phyloP scores from a whole-genome alignment of 208 protist genomes.

The Leishmania lainsoni region DNA sequence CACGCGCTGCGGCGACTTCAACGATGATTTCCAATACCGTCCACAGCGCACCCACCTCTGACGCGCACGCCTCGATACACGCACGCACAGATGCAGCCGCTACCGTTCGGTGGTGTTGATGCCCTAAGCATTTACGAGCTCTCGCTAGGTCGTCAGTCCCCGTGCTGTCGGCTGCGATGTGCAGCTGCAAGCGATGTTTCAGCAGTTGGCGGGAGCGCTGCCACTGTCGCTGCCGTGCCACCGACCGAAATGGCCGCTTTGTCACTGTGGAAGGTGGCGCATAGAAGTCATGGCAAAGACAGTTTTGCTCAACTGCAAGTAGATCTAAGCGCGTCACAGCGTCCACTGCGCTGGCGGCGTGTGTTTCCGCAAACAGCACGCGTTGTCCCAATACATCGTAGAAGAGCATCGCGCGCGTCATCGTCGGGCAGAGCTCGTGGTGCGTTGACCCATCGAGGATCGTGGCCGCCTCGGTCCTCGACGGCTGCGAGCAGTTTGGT shows the following conservation, averaged over 20 bases:
- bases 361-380: constrained; percentile 80
- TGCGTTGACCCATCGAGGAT: constrained; percentile 6
- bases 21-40: constrained; percentile 15
- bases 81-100: constrained; percentile 2
- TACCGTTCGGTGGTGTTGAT: not conserved
- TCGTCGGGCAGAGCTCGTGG: constrained; percentile 27
- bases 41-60: constrained; percentile 23
- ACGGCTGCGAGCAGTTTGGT: constrained; percentile 2
- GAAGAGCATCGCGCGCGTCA: constrained; percentile 76
- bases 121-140: not conserved
- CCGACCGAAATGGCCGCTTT: constrained; percentile 17
- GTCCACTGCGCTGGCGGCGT: constrained; percentile 30
- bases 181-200: not conserved
- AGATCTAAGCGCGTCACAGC: constrained; percentile 42
- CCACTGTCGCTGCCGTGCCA: constrained; percentile 14
- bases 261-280: not conserved
- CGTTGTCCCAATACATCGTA: constrained; percentile 75
- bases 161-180: not conserved
- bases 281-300: not conserved
- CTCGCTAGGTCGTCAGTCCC: not conserved
- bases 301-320: constrained; percentile 49
- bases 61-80: constrained; percentile 7
- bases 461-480: not conserved
- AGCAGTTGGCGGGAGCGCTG: not conserved
- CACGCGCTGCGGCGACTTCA: not conserved